Evolutionary conservation across 2,329 filamentous ascomycete genomes (phyloP).

Genomic region (Ophiocordyceps camponoti-rufipedis): DNA sequence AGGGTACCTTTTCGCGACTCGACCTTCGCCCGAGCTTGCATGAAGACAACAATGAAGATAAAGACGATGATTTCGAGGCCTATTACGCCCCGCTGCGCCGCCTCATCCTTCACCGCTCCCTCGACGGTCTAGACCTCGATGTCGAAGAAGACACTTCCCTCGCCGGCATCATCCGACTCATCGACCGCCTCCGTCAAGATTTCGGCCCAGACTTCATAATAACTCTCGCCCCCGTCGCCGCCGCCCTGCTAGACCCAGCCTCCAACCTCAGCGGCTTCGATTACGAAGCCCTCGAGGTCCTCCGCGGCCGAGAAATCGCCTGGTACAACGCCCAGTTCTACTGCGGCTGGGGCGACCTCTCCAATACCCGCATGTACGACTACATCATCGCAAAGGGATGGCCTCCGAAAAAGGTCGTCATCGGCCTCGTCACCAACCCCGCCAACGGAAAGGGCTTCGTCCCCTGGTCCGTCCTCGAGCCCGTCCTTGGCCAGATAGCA

Average conservation of each 20-base stretch:
- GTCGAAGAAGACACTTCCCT: conserved; percentile 64
- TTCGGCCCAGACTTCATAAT: conserved; percentile 57
- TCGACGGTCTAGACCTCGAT: conserved; percentile 61
- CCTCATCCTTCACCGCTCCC: conserved; percentile 38
- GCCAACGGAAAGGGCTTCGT: conserved; percentile 46
- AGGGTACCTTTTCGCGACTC: conserved; percentile 46
- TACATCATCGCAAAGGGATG: conserved; percentile 44
- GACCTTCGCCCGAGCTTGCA: conserved; percentile 24
- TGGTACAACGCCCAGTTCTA: conserved; percentile 95
- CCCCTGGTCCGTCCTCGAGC: conserved; percentile 23
- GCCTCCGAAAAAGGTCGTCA: conserved; percentile 53
- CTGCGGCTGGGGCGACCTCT: conserved; percentile 60
- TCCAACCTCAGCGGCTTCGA: conserved; percentile 64
- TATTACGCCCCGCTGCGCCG: conserved; percentile 55
- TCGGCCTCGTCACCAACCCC: conserved; percentile 66
- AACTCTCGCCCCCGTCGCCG: conserved; percentile 66
- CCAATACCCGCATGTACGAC: conserved; percentile 27
- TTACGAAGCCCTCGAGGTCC: conserved; percentile 56
- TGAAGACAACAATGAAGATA: conserved; percentile 21
- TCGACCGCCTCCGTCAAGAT: conserved; percentile 48
- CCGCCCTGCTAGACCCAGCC: conserved; percentile 38
- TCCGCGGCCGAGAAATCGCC: conserved; percentile 45
- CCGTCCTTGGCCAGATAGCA: conserved; percentile 22
- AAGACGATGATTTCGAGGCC: conserved; percentile 44
- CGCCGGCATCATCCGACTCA: conserved; percentile 43